Evolutionary conservation across 495 filamentous ascomycete genomes (phyloP).

Genomic region (Aspergillus baeticus): DNA sequence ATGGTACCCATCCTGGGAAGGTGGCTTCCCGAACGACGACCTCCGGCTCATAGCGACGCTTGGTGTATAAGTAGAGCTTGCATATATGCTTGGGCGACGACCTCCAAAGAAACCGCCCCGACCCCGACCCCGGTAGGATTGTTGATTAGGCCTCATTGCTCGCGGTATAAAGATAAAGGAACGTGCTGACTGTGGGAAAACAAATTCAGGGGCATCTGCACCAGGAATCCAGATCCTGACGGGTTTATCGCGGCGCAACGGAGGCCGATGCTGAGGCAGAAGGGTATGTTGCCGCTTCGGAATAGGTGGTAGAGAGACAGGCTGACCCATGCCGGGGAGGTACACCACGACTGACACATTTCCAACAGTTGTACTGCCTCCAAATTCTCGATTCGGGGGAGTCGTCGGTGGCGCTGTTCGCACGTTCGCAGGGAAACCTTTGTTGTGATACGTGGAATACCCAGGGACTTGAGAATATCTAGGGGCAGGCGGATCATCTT

Average conservation of each 20-base stretch:
- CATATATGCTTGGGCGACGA: slow-evolving; percentile 78
- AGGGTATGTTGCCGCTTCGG: slow-evolving; percentile 85
- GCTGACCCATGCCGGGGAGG: slow-evolving; percentile 68
- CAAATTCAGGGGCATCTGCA: slow-evolving; percentile 68
- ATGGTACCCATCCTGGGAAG: slow-evolving; percentile 69
- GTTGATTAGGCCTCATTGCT: slow-evolving; percentile 88
- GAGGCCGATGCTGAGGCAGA: slow-evolving; percentile 91
- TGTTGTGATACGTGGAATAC: slow-evolving; percentile 23
- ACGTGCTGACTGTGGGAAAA: slow-evolving; percentile 82
- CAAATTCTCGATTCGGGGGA: slow-evolving; percentile 66
- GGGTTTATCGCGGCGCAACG: slow-evolving; percentile 92
- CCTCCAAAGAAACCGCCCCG: slow-evolving; percentile 68
- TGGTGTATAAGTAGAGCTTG: slow-evolving; percentile 80
- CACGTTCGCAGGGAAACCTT: slow-evolving; percentile 32
- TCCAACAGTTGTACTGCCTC: slow-evolving; percentile 64
- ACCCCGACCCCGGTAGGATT: slow-evolving; percentile 67
- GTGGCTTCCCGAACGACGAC: slow-evolving; percentile 78
- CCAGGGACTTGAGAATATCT: slow-evolving; percentile 21
- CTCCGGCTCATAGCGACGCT: slow-evolving; percentile 88
- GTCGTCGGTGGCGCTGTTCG: slow-evolving; percentile 47
- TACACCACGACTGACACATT: slow-evolving; percentile 82
- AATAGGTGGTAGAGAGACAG: slow-evolving; percentile 68
- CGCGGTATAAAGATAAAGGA: slow-evolving; percentile 99
- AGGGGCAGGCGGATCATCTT: slow-evolving; percentile 36
- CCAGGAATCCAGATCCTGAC: slow-evolving; percentile 90